A percentile compares a stretch with the other conserved stretches of the same genome.
Evolutionary conservation across 202 grass and related monocot genomes (phyloP).

Genomic region (Dendrocalamus latiflorus): DNA sequence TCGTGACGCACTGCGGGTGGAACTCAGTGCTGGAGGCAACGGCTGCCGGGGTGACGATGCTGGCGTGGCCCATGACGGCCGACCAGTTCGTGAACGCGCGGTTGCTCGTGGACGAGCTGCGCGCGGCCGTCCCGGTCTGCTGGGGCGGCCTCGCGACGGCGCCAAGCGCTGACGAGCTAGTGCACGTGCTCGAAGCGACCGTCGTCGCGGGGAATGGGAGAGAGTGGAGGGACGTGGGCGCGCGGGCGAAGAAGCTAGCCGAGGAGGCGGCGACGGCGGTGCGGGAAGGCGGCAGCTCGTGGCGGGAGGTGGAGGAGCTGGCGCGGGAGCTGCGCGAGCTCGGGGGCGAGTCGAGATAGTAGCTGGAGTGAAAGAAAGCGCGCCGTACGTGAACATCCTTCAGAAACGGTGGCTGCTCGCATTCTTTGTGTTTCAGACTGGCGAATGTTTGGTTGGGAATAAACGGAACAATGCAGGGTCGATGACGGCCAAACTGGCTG

Average conservation of each 20-base stretch:
- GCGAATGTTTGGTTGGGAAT: too few species aligned
- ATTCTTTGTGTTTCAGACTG: too few species aligned
- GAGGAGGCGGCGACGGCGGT: background rate
- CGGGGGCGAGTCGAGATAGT: background rate
- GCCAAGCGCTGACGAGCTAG: slow-evolving; percentile 8
- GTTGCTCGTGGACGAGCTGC: slow-evolving; percentile 37
- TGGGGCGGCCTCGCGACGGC: slow-evolving; percentile 21
- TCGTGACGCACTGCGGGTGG: slow-evolving; percentile 78
- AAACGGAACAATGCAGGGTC: too few species aligned
- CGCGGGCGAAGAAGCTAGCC: slow-evolving; percentile 17
- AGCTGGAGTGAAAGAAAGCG: background rate
- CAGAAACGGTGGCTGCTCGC: too few species aligned
- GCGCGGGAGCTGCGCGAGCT: slow-evolving; percentile 30
- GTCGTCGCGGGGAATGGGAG: background rate
- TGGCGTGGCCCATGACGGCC: slow-evolving; percentile 50
- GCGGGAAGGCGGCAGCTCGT: slow-evolving; percentile 40
- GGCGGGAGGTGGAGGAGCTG: slow-evolving; percentile 27
- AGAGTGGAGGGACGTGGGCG: background rate
- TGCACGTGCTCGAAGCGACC: slow-evolving; percentile 4
- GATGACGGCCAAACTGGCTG: too few species aligned
- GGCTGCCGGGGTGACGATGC: slow-evolving; percentile 34
- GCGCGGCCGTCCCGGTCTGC: slow-evolving; percentile 18
- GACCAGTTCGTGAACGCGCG: slow-evolving; percentile 60
- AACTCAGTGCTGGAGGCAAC: slow-evolving; percentile 53
- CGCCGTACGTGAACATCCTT: background rate